A percentile compares a stretch with the other conserved stretches of the same genome.
phyloP scores from a whole-genome alignment of 306 rosid genomes.

The Vachellia pachyceras region DNA sequence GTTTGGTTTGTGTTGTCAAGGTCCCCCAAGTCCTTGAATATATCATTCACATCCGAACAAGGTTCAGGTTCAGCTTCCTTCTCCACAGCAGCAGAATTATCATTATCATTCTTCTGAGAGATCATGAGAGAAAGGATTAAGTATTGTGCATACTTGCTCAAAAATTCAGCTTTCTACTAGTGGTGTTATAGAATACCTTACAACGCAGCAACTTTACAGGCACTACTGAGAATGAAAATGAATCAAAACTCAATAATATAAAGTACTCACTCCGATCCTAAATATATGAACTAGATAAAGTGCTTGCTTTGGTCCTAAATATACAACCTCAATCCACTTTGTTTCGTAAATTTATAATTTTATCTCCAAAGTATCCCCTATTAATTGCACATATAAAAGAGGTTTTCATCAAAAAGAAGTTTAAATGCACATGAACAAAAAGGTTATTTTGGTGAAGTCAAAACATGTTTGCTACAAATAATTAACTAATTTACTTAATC shows the following conservation, averaged over 20 bases:
- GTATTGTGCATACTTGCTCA: not conserved
- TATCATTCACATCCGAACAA: slow-evolving; percentile 25
- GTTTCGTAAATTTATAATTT: too few relatives aligned
- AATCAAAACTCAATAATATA: not conserved
- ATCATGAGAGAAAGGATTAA: not conserved
- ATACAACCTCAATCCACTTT: too few relatives aligned
- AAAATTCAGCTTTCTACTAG: slow-evolving; percentile 12
- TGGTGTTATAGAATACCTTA: not conserved
- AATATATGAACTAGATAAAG: too few relatives aligned
- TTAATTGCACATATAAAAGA: too few relatives aligned
- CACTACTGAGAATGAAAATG: not conserved
- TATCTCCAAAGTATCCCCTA: too few relatives aligned
- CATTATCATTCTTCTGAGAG: slow-evolving; percentile 37
- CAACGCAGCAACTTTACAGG: slow-evolving; percentile 5
- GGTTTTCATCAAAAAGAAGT: too few relatives aligned
- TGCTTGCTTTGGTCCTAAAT: too few relatives aligned
- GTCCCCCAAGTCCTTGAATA: slow-evolving; percentile 48
- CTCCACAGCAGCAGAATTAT: not conserved
- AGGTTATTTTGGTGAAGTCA: too few relatives aligned
- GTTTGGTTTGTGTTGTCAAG: slow-evolving; percentile 36
- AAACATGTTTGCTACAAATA: too few relatives aligned
- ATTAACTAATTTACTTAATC: too few relatives aligned
- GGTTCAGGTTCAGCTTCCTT: slow-evolving; percentile 29
- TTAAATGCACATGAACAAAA: too few relatives aligned
- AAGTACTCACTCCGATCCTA: not conserved